Evolutionary conservation across 202 grass and related monocot genomes (phyloP), one percentile per base, ranked within the genome.

Genomic region (Zizania palustris): DNA sequence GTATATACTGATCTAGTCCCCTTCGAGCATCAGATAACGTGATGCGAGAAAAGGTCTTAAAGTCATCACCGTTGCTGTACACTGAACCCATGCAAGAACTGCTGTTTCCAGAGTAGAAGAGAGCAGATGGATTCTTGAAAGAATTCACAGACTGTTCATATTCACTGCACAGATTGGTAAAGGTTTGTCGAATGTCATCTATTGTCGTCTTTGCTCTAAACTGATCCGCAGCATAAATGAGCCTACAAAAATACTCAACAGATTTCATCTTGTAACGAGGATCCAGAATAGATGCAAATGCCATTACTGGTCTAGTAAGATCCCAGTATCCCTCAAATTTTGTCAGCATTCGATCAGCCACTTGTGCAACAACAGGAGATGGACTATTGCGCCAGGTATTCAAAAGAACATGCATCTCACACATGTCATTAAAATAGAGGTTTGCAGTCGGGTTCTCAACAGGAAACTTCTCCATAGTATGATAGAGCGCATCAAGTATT

Each of bases 201-300:
- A 89, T 92, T 80, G 73, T 90, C 39, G 77, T 74, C 68, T 92
- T 98, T 51, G 96, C 89, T 82, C 85, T 89, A 81, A 81, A 88
- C 72, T 83, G 78, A 14, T 95, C 91, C 36, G 75, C 80, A 56
- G 72, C 82, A 74, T 90, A 98, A 78, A 95, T 95, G 80, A 90
- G 80, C 45, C 89, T 90, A 83, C 90, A 98, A 82, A 92, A 98
- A 77, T 98, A 98, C 56, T 98, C 96, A 0, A 98, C 72, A 34
- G 96, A 98, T 77, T 98, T 98, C 96, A 98, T 98, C 87, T 98
- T 98, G 71, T 94, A 98, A 72, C 96, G 85, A 66, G 96, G 96
- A 84, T 98, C 96, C 55, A 98, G 88, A 86, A 98, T 92, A 76
- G 96, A 98, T 65, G 96, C 82, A 63, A 98, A 88, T 75, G 96